Conservation (phyloP, 2,329 filamentous ascomycete species). For the Colletotrichum sp. region DNA sequence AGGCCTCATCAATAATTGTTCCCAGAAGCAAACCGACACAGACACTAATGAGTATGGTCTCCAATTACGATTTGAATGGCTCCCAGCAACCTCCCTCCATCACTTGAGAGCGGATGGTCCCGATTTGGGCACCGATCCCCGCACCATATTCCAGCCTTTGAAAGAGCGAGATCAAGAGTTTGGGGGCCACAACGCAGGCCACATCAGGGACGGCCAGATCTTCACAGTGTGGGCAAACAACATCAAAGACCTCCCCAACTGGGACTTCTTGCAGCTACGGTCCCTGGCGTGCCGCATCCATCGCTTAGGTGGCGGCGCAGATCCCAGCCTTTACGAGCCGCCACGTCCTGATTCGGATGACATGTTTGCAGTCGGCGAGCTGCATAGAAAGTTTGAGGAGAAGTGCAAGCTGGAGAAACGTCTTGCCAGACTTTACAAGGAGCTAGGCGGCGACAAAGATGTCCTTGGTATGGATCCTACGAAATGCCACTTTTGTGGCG, state of each 20-base stretch:
- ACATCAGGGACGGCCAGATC: neutral
- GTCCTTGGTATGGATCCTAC: neutral
- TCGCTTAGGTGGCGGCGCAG: neutral
- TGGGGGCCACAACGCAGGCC: neutral
- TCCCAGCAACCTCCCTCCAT: neutral
- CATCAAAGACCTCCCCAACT: neutral
- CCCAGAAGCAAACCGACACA: neutral
- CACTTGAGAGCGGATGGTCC: neutral
- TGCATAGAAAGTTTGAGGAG: neutral
- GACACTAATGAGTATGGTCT: neutral
- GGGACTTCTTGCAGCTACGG: neutral
- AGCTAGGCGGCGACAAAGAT: neutral
- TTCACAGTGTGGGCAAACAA: neutral
- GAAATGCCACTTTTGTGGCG: neutral
- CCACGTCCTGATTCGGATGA: neutral
- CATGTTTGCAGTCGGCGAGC: neutral
- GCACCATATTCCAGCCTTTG: neutral
- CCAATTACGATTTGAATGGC: neutral
- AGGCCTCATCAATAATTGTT: neutral
- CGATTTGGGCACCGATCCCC: neutral
- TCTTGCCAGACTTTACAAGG: neutral
- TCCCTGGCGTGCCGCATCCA: neutral
- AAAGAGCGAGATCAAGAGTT: neutral
- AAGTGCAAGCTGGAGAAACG: neutral
- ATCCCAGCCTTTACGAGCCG: neutral